Conservation (phyloP, 169 alveolate genomes). For the Perkinsus chesapeaki region DNA sequence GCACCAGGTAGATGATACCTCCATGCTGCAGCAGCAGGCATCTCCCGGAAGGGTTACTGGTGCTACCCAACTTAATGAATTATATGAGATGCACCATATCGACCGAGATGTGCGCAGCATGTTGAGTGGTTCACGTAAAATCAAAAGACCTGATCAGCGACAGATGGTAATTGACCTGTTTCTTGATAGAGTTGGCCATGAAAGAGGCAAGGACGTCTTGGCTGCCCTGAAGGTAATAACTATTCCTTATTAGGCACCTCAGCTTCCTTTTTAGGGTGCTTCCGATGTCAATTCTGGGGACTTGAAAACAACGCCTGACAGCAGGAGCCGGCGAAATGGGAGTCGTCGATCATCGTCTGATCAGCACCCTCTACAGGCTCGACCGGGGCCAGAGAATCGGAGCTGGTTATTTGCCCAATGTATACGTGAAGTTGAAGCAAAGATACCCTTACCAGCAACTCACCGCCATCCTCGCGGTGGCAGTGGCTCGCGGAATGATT, state of each 20-base stretch:
- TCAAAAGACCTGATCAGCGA: not conserved
- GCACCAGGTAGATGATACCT: not conserved
- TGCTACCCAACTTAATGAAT: not conserved
- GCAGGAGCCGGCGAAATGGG: not conserved
- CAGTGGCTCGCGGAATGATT: not conserved
- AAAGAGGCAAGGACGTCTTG: not conserved
- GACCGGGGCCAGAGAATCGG: not conserved
- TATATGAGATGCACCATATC: not conserved
- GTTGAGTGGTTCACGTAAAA: not conserved
- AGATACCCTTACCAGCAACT: not conserved
- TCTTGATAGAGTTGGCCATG: not conserved
- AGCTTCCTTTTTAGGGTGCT: not conserved
- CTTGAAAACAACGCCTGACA: not conserved
- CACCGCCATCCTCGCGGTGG: not conserved
- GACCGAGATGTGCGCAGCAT: not conserved
- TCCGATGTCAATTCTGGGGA: not conserved
- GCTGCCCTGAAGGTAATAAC: not conserved
- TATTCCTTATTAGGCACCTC: not conserved
- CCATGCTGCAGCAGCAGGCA: too few species aligned
- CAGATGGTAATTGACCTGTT: not conserved
- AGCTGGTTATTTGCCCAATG: not conserved
- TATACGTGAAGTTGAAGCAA: not conserved
- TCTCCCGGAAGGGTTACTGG: not conserved
- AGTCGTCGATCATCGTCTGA: not conserved
- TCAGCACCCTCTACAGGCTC: not conserved